A percentile compares a stretch with the other conserved stretches of the same genome.
phyloP scores from a whole-genome alignment of 495 filamentous ascomycete genomes.

The Pseudoneurospora amorphoporcata region DNA sequence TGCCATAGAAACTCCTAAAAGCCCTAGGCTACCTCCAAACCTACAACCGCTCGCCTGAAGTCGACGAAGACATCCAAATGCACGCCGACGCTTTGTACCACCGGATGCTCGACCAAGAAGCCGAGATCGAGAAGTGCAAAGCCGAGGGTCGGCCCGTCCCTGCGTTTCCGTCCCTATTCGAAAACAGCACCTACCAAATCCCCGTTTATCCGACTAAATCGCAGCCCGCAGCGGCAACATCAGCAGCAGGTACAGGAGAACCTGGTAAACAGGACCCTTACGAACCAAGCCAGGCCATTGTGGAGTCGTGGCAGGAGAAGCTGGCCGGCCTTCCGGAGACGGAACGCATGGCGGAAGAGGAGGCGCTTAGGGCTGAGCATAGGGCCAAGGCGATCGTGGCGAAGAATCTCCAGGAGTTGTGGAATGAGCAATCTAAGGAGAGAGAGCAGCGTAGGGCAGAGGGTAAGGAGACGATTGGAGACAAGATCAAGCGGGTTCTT shows the following conservation, averaged over 20 bases:
- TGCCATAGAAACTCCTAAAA: constrained; percentile 66
- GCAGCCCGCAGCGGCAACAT: background rate
- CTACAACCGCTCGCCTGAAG: constrained; percentile 49
- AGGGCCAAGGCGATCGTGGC: constrained; percentile 46
- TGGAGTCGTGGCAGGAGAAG: constrained; percentile 38
- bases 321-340: constrained; percentile 49
- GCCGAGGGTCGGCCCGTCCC: constrained; percentile 46
- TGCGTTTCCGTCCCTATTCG: constrained; percentile 32
- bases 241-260: constrained; percentile 1
- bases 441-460: constrained; percentile 48
- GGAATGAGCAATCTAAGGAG: constrained; percentile 47
- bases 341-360: constrained; percentile 57
- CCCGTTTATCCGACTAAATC: constrained; percentile 13
- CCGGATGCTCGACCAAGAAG: constrained; percentile 69
- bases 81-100: constrained; percentile 86
- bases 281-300: constrained; percentile 24
- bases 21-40: constrained; percentile 78
- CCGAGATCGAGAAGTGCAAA: constrained; percentile 54
- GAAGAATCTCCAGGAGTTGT: constrained; percentile 40
- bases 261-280: constrained; percentile 1
- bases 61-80: constrained; percentile 90
- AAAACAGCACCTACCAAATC: constrained; percentile 22
- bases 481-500: constrained; percentile 27
- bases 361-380: constrained; percentile 50
- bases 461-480: constrained; percentile 43